Conservation (phyloP, 805 yeast species). For the Naumovozyma dairenensis region DNA sequence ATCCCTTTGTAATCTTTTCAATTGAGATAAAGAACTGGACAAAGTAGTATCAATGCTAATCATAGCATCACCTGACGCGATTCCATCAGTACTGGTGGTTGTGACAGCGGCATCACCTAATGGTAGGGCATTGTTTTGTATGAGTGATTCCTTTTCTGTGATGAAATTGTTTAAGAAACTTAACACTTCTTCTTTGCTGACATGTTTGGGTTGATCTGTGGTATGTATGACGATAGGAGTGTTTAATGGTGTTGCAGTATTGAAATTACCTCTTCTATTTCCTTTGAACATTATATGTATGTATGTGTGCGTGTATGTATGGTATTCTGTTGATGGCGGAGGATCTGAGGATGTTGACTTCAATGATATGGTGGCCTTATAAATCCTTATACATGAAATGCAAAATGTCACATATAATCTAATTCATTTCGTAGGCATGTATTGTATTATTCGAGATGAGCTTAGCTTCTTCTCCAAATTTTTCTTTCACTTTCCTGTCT, state of each 20-base stretch:
- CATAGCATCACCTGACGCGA: slow-evolving; percentile 9
- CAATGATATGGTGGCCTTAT: no score
- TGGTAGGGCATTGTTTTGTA: slow-evolving; percentile 4
- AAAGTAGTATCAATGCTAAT: slow-evolving; percentile 21
- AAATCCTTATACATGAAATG: no score
- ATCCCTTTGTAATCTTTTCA: slow-evolving; percentile 66
- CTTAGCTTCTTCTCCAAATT: no score
- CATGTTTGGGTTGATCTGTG: slow-evolving; percentile 15
- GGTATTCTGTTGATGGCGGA: no score
- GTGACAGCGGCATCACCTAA: background rate
- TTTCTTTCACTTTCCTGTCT: no score
- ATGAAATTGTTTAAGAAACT: slow-evolving; percentile 23
- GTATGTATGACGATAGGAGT: slow-evolving; percentile 25
- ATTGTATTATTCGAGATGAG: no score
- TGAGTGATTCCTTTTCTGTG: slow-evolving; percentile 17
- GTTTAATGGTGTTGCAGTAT: slow-evolving; percentile 15
- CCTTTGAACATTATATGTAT: slow-evolving; percentile 20
- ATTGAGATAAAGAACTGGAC: slow-evolving; percentile 39
- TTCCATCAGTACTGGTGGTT: slow-evolving; percentile 4
- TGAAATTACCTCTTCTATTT: slow-evolving; percentile 14
- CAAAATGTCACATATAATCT: no score
- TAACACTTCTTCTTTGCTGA: slow-evolving; percentile 20
- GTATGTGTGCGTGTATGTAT: no score
- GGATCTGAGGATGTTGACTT: no score
- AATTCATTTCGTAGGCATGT: no score